Evolutionary conservation across 768 basidiomycete species (phyloP), one percentile per base, ranked within the genome.

Genomic region (Hydnum rufescens): DNA sequence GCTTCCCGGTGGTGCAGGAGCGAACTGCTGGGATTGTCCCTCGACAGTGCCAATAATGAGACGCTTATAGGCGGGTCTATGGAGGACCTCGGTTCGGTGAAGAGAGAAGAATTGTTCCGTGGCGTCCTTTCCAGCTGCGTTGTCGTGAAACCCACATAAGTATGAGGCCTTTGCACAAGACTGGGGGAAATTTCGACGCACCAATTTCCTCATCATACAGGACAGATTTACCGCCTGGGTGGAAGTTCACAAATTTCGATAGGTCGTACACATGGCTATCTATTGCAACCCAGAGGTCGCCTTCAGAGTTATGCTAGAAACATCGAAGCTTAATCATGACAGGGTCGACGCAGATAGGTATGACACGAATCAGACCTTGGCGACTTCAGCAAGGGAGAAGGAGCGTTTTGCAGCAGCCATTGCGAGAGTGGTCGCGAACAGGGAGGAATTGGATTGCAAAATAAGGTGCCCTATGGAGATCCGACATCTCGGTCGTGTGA

Each of bases 31-130:
- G 47, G 72, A 66, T 61, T 82, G 69, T 16, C 76, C 80, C 16
- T 65, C 61, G 53, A 83, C 66, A 42, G 64, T 71, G 32, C 82
- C 81, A 50, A 83, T 75, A 57, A 79, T 76, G 31, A 83, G 70
- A n/a, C 82, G 76, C 3, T 74, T 68, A 55, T 81, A 84, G 58
- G 82, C 80, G 0, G 84, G 82, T 49, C 75, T 73, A 32, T 72
- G 67, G 13, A 92, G 73, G 25, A 90, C 75, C 58, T 89, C 86
- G 42, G 78, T 74, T 28, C 85, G 74, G 63, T 92, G 89, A 50
- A 92, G 73, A 4, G 82, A 78, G 55, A 83, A 92, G 72, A 92
- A 92, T 1, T 74, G 73, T 32, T 82, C 68, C 3, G 88, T 88
- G 0, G 80, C 77, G 57, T 82, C 80, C 62, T 78, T 69, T 26